These are phyloP conservation scores for Abrus pulchellus DNA, from an alignment of 306 rosid genomes.

Conservation along the genomic window DNA sequence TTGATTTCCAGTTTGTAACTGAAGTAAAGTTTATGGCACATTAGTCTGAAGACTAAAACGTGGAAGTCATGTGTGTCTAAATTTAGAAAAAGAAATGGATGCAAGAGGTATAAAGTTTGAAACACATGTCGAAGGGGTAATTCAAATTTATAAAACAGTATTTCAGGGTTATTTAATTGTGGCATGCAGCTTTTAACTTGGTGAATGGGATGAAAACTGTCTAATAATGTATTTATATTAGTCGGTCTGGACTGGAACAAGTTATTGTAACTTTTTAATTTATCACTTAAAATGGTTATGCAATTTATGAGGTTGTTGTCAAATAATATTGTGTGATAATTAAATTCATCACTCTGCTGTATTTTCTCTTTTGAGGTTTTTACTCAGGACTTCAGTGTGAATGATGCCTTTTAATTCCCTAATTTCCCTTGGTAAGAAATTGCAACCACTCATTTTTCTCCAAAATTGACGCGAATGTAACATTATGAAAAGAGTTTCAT, in stretches of 20 bases:
- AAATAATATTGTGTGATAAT: conserved; percentile 6
- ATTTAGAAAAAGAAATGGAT: conserved; percentile 4
- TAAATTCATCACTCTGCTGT: conserved; percentile 10
- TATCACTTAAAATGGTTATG: conserved; percentile 16
- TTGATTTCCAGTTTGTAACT: neutral
- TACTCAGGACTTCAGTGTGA: neutral
- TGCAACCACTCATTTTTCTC: conserved; percentile 3
- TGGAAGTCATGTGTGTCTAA: neutral
- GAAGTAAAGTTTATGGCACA: conserved; percentile 18
- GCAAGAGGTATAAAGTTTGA: neutral
- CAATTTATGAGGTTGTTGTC: neutral
- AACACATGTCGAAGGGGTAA: conserved; percentile 17
- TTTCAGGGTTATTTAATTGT: conserved; percentile 11
- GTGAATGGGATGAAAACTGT: conserved; percentile 32
- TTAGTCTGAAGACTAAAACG: neutral
- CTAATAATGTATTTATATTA: conserved; percentile 3
- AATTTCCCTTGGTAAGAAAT: conserved; percentile 1
- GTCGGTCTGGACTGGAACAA: conserved; percentile 6
- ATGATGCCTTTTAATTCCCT: conserved; percentile 26
- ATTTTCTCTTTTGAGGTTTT: conserved; percentile 1
- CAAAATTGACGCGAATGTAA: neutral
- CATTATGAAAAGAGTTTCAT: conserved; percentile 24
- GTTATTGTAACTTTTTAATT: neutral
- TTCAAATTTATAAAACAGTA: neutral
- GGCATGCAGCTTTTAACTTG: neutral